Percentiles rank a stretch among this genome's conserved stretches.
Conservation (phyloP, 768 basidiomycete genomes). For the Chalciporus pseudorubinellus region DNA sequence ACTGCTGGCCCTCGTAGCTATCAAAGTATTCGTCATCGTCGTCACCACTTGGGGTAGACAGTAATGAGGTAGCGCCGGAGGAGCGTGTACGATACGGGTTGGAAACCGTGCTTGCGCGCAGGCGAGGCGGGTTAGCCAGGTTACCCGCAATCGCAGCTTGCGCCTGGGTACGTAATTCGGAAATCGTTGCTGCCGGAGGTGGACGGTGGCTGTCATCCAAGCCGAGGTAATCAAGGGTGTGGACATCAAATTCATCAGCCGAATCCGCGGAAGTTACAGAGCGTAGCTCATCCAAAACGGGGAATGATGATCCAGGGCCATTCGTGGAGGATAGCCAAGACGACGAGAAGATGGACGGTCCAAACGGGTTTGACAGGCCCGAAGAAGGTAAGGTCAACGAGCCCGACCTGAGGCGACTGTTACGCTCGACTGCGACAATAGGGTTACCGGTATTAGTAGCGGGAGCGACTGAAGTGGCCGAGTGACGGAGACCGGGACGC, state of each 20-base stretch:
- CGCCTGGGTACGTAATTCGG: constrained; percentile 85
- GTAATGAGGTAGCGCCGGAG: constrained; percentile 55
- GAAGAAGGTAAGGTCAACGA: constrained; percentile 84
- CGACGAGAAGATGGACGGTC: constrained; percentile 84
- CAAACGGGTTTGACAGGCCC: constrained; percentile 79
- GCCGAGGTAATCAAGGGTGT: constrained; percentile 95
- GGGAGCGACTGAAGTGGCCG: constrained; percentile 61
- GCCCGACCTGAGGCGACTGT: constrained; percentile 87
- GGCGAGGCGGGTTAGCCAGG: constrained; percentile 72
- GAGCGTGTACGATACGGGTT: constrained; percentile 81
- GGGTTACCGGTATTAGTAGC: constrained; percentile 42
- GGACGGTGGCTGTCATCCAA: constrained; percentile 77
- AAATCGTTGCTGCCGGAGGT: constrained; percentile 81
- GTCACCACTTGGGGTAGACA: constrained; percentile 59
- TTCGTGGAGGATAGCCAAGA: constrained; percentile 77
- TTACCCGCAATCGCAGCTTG: constrained; percentile 88
- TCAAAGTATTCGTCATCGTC: constrained; percentile 80
- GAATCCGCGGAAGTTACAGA: constrained; percentile 79
- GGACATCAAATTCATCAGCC: constrained; percentile 85
- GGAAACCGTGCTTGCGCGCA: constrained; percentile 89
- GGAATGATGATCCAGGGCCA: constrained; percentile 53
- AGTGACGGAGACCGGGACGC: constrained; percentile 72
- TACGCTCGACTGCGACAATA: constrained; percentile 49
- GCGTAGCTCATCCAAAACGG: constrained; percentile 75
- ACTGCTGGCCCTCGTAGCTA: constrained; percentile 42